These are phyloP conservation scores for Schizonepeta tenuifolia DNA, from an alignment of 257 asterid species.

Conservation along the genomic window DNA sequence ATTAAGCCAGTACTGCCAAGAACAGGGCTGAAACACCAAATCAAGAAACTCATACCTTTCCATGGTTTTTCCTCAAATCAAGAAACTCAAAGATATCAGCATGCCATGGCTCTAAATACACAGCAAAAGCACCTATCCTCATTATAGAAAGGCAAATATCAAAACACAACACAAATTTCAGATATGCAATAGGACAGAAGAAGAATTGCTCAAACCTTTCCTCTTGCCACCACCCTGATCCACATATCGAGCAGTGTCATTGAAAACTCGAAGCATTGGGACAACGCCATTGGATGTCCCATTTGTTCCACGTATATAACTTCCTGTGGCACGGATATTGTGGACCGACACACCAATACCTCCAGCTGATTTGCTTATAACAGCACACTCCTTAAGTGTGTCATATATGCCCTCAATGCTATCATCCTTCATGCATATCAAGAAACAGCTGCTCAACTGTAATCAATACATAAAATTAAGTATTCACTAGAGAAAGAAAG, in stretches of 20 bases:
- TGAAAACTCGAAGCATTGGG: constrained; percentile 94
- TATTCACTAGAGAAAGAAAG: neutral
- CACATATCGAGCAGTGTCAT: constrained; percentile 95
- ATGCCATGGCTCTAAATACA: constrained; percentile 99
- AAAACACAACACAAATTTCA: constrained; percentile 5
- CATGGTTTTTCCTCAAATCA: constrained; percentile 94
- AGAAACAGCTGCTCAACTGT: constrained; percentile 97
- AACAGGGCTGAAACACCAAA: neutral
- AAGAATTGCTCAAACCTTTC: constrained; percentile 57
- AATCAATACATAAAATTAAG: neutral
- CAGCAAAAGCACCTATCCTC: constrained; percentile 90
- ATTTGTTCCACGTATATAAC: constrained; percentile 97
- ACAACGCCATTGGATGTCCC: constrained; percentile 96
- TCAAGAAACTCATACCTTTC: constrained; percentile 72
- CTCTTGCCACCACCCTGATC: constrained; percentile 99
- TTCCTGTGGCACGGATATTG: constrained; percentile 97
- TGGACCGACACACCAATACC: constrained; percentile 95
- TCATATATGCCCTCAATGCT: constrained; percentile 97
- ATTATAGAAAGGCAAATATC: constrained; percentile 28
- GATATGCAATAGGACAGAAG: neutral
- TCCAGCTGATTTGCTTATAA: constrained; percentile 98
- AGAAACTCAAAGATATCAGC: constrained; percentile 85
- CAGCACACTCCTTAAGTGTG: constrained; percentile 96
- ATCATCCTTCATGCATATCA: constrained; percentile 96
- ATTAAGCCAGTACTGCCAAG: neutral